Evolutionary conservation across 1,284 basidiomycete species (phyloP), one percentile per base, ranked within the genome.

Genomic region (Trichosporon coremiiforme): DNA sequence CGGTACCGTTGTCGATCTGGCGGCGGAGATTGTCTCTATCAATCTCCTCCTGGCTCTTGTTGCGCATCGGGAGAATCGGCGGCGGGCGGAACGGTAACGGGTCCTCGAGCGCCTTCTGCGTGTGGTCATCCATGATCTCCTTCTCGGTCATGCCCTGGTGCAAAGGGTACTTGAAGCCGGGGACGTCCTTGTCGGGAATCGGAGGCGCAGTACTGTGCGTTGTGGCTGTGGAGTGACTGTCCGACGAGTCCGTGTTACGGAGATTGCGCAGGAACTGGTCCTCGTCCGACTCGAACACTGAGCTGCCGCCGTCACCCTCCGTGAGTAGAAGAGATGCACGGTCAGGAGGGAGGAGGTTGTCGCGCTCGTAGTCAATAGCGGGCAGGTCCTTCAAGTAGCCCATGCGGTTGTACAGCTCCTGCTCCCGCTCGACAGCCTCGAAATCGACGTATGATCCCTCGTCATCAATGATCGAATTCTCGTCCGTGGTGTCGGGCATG

Each of bases 91-190:
- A 62, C 17, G 57, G 57, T 3, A 62, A 29, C 13, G 57, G 57
- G 29, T 62, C 57, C 31, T 62, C 57, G 20, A 62, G 17, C 1
- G 57, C 57, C 31, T 20, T 62, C 17, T 62, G 29, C 13, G 57
- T 33, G 31, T 62, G 57, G 17, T 33, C 17, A 8, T 62, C 57
- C 57, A 62, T 62, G 57, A 62, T 33, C 57, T 62, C 31, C 29
- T 62, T 33, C 29, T 62, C 57, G 8, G 57, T 62, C 57, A 62
- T 62, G n/a, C 57, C 57, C 6, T 62, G 57, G 29, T 62, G 57
- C 31, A 62, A 15, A 33, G 57, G 57, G 17, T 62, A 31, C 17
- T 62, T 62, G 29, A 62, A 62, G 29, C 57, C 57, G 17, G 57
- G 57, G 17, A 62, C 31, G 15, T 62, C 57, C 57, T 62, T 62